phyloP scores from a whole-genome alignment of 192 early-diverging fungal species.

The Obelidium mucronatum region DNA sequence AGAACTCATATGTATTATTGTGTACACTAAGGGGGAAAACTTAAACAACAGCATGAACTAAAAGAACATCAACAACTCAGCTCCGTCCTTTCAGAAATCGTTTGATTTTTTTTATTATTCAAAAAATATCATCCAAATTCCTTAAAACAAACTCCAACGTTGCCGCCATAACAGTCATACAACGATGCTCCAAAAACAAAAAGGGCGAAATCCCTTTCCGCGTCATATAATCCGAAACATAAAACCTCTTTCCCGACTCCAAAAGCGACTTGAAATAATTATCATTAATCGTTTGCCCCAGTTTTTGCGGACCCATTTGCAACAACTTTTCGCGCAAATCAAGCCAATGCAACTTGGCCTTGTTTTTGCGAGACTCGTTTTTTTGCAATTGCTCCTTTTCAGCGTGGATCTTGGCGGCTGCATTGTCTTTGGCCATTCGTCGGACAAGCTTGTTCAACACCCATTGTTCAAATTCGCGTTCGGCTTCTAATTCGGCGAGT shows the following conservation, averaged over 20 bases:
- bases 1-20: too few species aligned
- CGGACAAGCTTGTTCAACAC: background rate
- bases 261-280: background rate
- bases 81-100: too few species aligned
- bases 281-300: background rate
- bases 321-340: background rate
- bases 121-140: constrained; percentile 3
- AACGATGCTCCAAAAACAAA: constrained; percentile 6
- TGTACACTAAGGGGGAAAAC: too few species aligned
- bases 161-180: background rate
- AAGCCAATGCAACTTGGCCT: background rate
- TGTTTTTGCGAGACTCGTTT: background rate
- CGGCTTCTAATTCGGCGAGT: background rate
- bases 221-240: background rate
- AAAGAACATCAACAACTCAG: too few species aligned
- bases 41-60: too few species aligned
- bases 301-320: background rate
- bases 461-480: background rate
- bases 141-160: background rate
- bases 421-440: background rate
- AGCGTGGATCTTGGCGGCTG: background rate
- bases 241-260: background rate
- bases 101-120: too few species aligned
- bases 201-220: background rate
- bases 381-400: background rate